Percentiles rank a stretch among this genome's conserved stretches.
Evolutionary conservation across 176 grass and related monocot genomes (phyloP).

Genomic region (Metroxylon sagu): DNA sequence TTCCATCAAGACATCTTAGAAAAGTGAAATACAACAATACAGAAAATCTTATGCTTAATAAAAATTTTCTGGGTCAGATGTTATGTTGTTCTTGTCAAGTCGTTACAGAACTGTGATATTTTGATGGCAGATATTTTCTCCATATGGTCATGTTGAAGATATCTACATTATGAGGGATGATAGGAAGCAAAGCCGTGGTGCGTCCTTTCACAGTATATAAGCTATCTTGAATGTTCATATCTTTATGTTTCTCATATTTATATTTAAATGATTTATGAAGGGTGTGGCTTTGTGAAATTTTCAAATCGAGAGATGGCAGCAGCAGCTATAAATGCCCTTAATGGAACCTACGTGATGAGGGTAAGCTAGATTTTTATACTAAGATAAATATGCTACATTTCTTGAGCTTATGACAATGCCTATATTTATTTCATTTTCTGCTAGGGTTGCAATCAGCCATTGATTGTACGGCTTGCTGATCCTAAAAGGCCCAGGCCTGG

Average conservation of each 20-base stretch:
- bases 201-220: conserved; percentile 18
- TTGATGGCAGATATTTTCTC: conserved; percentile 70
- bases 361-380: conserved; percentile 32
- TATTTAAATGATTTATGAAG: conserved; percentile 32
- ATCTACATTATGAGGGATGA: conserved; percentile 98
- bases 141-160: conserved; percentile 93
- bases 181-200: conserved; percentile 78
- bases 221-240: conserved; percentile 18
- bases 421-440: conserved; percentile 13
- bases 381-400: conserved; percentile 4
- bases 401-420: conserved; percentile 9
- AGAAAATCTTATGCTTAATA: no score
- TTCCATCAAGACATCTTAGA: no score
- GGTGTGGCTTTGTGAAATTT: conserved; percentile 98
- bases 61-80: no score
- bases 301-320: conserved; percentile 68
- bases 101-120: not conserved
- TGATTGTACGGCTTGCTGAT: conserved; percentile 94
- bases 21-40: no score
- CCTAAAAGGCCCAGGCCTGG: conserved; percentile 89
- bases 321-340: conserved; percentile 78
- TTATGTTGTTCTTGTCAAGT: no score
- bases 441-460: conserved; percentile 92
- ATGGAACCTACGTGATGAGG: conserved; percentile 79
- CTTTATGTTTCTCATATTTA: conserved; percentile 4